Evolutionary conservation across 129 eudicot genomes (phyloP), one percentile per base, ranked within the genome.

Genomic region (Centaurea solstitialis): DNA sequence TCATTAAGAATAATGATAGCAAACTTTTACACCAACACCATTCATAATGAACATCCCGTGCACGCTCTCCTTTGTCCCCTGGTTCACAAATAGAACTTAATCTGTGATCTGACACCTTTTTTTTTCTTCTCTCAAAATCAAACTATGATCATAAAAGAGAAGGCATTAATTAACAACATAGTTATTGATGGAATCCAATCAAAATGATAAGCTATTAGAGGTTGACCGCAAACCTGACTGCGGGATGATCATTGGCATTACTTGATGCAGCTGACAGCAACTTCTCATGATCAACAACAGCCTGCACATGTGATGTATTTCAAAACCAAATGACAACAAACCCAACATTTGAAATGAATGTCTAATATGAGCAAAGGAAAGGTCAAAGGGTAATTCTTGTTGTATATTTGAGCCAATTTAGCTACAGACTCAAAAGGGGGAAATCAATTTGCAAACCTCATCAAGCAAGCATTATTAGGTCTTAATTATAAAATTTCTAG

Each of bases 151-250:
- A 26, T 8, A 62, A 33, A 38, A 70, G 24, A 35, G 24, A 70
- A 17, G 2, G 23, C 75, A 33, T 18, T 4, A n/a, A n/a, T n/a
- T n/a, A n/a, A n/a, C 45, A 24, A 70, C 21, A 15, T 15, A 12
- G 17, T 6, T 2, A 21, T 21, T 64, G 30, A 64, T 64, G 50
- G 17, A 33, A 70, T 20, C 7, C 37, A 61, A 80, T 73, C 8
- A 24, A 38, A 77, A 61, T 0, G 11, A 9, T 2, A 71, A 73
- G 38, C 9, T 18, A 61, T 41, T 18, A 9, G 37, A 45, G 59
- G 53, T 22, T 72, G 4, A 68, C 73, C 65, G n/a, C 64, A 50
- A 71, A 83, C 86, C 86, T 78, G 74, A 30, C 30, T 41, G 74
- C 7, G 40, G 38, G 75, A 40, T 70, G 82, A 71, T 82, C 81